Evolutionary conservation across 768 basidiomycete species (phyloP), one percentile per base, ranked within the genome.

Genomic region (Naganishia vaughanmartiniae): DNA sequence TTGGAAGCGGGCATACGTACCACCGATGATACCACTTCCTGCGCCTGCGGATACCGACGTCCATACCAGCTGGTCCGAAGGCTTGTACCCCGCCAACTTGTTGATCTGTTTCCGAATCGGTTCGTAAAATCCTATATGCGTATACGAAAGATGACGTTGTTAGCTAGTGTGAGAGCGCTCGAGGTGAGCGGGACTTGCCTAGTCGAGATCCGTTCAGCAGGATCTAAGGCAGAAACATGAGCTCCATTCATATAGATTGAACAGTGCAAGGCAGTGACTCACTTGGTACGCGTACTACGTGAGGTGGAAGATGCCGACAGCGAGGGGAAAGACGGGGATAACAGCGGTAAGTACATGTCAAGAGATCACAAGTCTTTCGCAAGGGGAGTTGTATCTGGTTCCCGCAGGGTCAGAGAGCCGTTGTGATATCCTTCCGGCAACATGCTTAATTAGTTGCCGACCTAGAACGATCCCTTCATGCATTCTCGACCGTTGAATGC

Each of bases 161-260:
- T 67, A 73, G 48, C 77, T 9, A 2, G 58, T 12, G 14, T 26
- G 1, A 19, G 19, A 24, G 34, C 19, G 19, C 48, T 26, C 3
- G 6, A 24, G 12, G 7, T 51, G n/a, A 21, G 10, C 34, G 34
- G 21, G 34, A 39, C 57, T 58, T 58, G 57, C 57, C 65, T 17
- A 96, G 84, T 69, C 93, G 87, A 28, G 91, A 94, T 7, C 94
- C 93, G 75, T 96, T 97, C 74, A 97, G 83, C 33, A 96, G 85
- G 58, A 95, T 89, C 92, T 99, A 74, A 2, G 7, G 9, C 15
- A 42, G n/a, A 15, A n/a, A 28, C 24, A 9, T 14, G 48, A 39
- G 65, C 36, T 28, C 4, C 19, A 31, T 28, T 1, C 30, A 2
- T 24, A 21, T 12, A n/a, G 36, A 28, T 31, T 4, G 56, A 24